phyloP scores from a whole-genome alignment of 306 rosid genomes.

The Cyamopsis tetragonoloba region DNA sequence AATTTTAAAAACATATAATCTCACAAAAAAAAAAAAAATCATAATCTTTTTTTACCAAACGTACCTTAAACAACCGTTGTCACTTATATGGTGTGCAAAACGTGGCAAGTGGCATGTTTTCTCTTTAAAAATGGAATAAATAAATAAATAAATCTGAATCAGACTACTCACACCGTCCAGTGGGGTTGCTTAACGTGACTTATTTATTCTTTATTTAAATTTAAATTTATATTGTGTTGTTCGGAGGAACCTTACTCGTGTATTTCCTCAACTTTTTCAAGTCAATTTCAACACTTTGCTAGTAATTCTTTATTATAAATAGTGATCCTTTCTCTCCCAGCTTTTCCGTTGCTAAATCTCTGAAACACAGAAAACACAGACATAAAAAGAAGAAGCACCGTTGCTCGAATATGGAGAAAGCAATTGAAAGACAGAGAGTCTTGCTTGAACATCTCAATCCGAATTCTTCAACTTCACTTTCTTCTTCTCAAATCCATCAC shows the following conservation, averaged over 20 bases:
- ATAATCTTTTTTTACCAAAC: too few relatives aligned
- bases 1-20: too few relatives aligned
- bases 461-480: conserved; percentile 36
- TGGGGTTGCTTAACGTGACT: too few relatives aligned
- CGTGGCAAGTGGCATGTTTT: too few relatives aligned
- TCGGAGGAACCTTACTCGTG: background rate
- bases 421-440: conserved; percentile 59
- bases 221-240: too few relatives aligned
- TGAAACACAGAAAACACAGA: background rate
- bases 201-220: too few relatives aligned
- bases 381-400: background rate
- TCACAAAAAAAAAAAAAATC: too few relatives aligned
- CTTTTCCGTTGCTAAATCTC: background rate
- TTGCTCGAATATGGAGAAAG: conserved; percentile 59
- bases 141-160: too few relatives aligned
- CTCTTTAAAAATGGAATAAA: too few relatives aligned
- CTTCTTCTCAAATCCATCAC: conserved; percentile 18
- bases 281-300: background rate
- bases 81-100: too few relatives aligned
- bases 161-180: too few relatives aligned
- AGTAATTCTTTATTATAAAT: background rate
- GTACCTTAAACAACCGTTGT: too few relatives aligned
- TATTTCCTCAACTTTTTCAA: background rate
- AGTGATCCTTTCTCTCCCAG: background rate
- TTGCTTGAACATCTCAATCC: conserved; percentile 71